phyloP scores from a whole-genome alignment of 805 yeast genomes.

The Sugiyamaella valdiviana region DNA sequence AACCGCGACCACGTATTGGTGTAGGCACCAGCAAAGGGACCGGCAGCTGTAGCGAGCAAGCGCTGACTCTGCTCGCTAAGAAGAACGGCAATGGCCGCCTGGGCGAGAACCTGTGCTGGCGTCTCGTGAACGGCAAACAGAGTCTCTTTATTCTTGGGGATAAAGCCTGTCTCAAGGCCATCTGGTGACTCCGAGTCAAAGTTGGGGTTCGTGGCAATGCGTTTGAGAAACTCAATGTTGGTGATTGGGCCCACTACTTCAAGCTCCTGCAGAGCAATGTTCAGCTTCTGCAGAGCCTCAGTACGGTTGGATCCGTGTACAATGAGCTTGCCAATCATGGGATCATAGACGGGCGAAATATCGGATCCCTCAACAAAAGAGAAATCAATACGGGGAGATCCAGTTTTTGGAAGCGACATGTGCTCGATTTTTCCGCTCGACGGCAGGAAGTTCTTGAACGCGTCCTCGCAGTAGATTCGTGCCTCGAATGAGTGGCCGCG shows the following conservation, averaged over 20 bases:
- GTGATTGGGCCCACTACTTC: conserved; percentile 32
- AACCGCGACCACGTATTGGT: conserved; percentile 12
- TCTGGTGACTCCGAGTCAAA: conserved; percentile 27
- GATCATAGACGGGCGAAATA: conserved; percentile 30
- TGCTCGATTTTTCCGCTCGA: conserved; percentile 29
- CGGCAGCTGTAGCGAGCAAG: conserved; percentile 1
- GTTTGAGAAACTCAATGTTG: conserved; percentile 29
- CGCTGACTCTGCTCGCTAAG: conserved; percentile 8
- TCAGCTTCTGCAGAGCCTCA: conserved; percentile 27
- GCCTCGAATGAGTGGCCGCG: conserved; percentile 31
- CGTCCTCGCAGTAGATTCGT: conserved; percentile 31
- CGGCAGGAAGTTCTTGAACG: conserved; percentile 29
- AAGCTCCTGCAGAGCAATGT: conserved; percentile 25
- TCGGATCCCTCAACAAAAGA: conserved; percentile 25
- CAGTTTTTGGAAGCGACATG: conserved; percentile 23
- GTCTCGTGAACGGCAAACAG: conserved; percentile 15
- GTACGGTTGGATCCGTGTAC: conserved; percentile 25
- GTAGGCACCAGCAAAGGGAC: conserved; percentile 4
- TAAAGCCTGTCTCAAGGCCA: conserved; percentile 30
- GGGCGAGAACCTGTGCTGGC: conserved; percentile 24
- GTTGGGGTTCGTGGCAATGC: conserved; percentile 23
- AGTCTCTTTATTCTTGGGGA: conserved; percentile 24
- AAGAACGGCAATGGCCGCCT: conserved; percentile 27
- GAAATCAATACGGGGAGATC: conserved; percentile 28
- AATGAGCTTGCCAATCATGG: conserved; percentile 32